A percentile compares a stretch with the other conserved stretches of the same genome.
Evolutionary conservation across 495 filamentous ascomycete genomes (phyloP).

Genomic region (Tetracladium setigerum): DNA sequence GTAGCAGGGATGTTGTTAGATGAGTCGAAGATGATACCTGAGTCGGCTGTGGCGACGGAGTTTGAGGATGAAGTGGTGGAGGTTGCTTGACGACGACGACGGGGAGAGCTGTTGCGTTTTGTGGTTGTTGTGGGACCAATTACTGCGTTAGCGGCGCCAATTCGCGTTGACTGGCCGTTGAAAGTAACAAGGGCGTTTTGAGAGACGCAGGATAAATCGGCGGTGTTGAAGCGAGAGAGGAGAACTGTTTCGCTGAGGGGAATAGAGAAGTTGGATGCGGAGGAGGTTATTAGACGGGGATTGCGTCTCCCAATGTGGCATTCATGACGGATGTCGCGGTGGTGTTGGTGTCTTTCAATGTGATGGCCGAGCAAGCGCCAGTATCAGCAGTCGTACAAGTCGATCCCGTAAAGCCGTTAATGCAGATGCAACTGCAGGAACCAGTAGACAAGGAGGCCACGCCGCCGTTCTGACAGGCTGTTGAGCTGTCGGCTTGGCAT

Average conservation of each 20-base stretch:
- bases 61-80: constrained; percentile 16
- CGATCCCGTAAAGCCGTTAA: constrained; percentile 76
- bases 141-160: constrained; percentile 20
- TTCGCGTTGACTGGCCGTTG: constrained; percentile 40
- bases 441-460: constrained; percentile 56
- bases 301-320: constrained; percentile 73
- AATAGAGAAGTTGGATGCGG: constrained; percentile 65
- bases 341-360: constrained; percentile 32
- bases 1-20: constrained; percentile 17
- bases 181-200: constrained; percentile 88
- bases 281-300: constrained; percentile 60
- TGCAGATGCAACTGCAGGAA: constrained; percentile 78
- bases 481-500: constrained; percentile 22
- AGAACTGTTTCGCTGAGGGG: constrained; percentile 57
- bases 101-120: background rate
- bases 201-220: constrained; percentile 64
- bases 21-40: constrained; percentile 22
- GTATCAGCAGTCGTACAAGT: constrained; percentile 56
- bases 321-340: constrained; percentile 6
- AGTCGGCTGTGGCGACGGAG: constrained; percentile 1
- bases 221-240: constrained; percentile 67
- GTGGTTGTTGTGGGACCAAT: constrained; percentile 7
- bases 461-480: constrained; percentile 72
- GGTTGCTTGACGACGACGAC: background rate
- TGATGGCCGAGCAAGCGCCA: constrained; percentile 63